phyloP scores from a whole-genome alignment of 306 rosid genomes.

The Quercus agrifolia region DNA sequence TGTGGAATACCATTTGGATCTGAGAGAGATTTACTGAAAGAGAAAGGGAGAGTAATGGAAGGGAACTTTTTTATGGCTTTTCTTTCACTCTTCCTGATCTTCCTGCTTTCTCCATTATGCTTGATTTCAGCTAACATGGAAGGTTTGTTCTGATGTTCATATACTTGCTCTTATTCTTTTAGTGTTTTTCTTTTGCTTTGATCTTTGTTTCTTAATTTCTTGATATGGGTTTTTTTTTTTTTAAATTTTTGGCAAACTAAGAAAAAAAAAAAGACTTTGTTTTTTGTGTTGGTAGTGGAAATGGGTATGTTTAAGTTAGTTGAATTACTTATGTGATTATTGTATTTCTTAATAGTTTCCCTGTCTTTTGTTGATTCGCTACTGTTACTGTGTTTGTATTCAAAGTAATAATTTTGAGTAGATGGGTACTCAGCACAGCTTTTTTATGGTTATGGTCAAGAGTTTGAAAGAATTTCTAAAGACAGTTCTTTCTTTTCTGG shows the following conservation, averaged over 20 bases:
- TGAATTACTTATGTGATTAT: not conserved
- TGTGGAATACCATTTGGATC: slow-evolving; percentile 68
- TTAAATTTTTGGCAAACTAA: not conserved
- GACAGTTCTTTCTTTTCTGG: not conserved
- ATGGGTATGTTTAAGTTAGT: not conserved
- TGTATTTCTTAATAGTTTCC: slow-evolving; percentile 1
- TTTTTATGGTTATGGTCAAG: not conserved
- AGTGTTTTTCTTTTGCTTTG: not conserved
- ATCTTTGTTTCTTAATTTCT: slow-evolving; percentile 14
- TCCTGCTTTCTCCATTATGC: slow-evolving; percentile 64
- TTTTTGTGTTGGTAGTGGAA: slow-evolving; percentile 2
- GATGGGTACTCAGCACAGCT: not conserved
- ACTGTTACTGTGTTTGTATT: not conserved
- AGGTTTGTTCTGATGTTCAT: slow-evolving; percentile 38
- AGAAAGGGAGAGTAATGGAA: slow-evolving; percentile 40
- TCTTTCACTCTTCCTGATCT: slow-evolving; percentile 45
- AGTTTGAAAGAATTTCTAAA: not conserved
- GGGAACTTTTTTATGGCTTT: slow-evolving; percentile 46
- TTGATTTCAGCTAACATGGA: slow-evolving; percentile 91
- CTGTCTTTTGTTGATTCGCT: not conserved
- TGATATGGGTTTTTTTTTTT: slow-evolving; percentile 4
- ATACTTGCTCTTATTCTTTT: not conserved
- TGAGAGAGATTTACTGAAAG: slow-evolving; percentile 53
- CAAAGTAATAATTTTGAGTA: not conserved
- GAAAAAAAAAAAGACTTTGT: not conserved